Evolutionary conservation across 305 asterid species (phyloP).

Genomic region (Fraxinus velutina): DNA sequence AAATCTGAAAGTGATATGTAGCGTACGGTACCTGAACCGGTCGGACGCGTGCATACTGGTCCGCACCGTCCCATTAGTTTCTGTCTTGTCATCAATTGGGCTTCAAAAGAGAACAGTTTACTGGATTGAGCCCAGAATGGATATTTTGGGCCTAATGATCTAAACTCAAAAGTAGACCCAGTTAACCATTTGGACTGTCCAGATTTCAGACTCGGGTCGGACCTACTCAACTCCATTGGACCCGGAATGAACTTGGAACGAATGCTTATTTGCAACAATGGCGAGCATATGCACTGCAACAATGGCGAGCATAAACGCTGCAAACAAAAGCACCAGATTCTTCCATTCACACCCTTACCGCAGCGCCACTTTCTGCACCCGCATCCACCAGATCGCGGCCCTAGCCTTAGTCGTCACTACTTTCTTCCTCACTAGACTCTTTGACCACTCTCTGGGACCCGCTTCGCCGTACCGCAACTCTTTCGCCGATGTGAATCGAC

Average conservation of each 20-base stretch:
- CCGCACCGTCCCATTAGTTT: not conserved
- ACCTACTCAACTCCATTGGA: not conserved
- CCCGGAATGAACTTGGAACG: not conserved
- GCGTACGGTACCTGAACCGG: not conserved
- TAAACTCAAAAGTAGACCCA: not conserved
- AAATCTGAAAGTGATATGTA: not conserved
- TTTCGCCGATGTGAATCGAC: slow-evolving; percentile 21
- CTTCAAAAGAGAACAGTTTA: not conserved
- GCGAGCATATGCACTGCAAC: not conserved
- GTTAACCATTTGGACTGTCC: not conserved
- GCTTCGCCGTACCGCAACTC: slow-evolving; percentile 27
- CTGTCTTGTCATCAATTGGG: not conserved
- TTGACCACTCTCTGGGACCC: slow-evolving; percentile 49
- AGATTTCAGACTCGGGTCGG: not conserved
- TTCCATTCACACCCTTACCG: slow-evolving; percentile 32
- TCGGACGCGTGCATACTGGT: not conserved
- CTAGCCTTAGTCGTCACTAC: slow-evolving; percentile 58
- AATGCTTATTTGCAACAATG: not conserved
- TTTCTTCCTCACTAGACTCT: slow-evolving; percentile 74
- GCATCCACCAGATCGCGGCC: slow-evolving; percentile 82
- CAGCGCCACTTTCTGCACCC: slow-evolving; percentile 44
- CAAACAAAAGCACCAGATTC: slow-evolving; percentile 41
- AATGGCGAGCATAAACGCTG: slow-evolving; percentile 51
- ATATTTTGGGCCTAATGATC: not conserved
- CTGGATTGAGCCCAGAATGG: not conserved